Evolutionary conservation across 2,329 filamentous ascomycete genomes (phyloP), one percentile per base, ranked within the genome.

Genomic region (Diaporthe ampelina): DNA sequence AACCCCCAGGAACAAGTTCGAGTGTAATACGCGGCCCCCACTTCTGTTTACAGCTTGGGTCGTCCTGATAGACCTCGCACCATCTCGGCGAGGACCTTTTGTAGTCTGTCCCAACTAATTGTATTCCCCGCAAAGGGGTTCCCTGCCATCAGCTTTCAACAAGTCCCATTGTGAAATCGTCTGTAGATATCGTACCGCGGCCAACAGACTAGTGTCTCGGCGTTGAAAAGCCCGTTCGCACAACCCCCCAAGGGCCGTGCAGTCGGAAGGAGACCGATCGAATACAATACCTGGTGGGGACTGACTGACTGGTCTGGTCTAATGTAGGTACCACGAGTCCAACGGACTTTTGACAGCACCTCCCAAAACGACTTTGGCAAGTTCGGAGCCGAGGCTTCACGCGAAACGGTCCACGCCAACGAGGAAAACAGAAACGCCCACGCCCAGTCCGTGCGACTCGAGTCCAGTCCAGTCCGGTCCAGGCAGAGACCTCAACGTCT

Each of bases 121-220:
- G n/a, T 5, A 11, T 24, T 21, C n/a, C 52, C 26, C 9, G n/a
- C 26, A 68, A 19, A 43, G 40, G 48, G 48, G 9, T 54, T 32
- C 63, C 63, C 63, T 68, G 63, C 45, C 37, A 40, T 4, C 24
- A 26, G n/a, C 8, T 26, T 24, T 54, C 21, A n/a, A 50, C 19
- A n/a, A 52, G 13, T 21, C 32, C 63, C 29, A 24, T 26, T 26
- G 13, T 29, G 17, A 15, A 37, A 21, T 40, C 32, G 48, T n/a
- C 54, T 15, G 17, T 45, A 6, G 3, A 67, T 21, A 52, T 37
- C 13, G 10, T 50, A 50, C 45, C 21, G 21, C 26, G n/a, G 15
- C 32, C 48, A 21, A 37, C 40, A 43, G 40, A 29, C 63, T 68
- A 52, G 48, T 68, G 32, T 40, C 45, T 68, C 63, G 63, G 45